Conservation (phyloP, 345 rosid genomes). For the Syzygium grande region DNA sequence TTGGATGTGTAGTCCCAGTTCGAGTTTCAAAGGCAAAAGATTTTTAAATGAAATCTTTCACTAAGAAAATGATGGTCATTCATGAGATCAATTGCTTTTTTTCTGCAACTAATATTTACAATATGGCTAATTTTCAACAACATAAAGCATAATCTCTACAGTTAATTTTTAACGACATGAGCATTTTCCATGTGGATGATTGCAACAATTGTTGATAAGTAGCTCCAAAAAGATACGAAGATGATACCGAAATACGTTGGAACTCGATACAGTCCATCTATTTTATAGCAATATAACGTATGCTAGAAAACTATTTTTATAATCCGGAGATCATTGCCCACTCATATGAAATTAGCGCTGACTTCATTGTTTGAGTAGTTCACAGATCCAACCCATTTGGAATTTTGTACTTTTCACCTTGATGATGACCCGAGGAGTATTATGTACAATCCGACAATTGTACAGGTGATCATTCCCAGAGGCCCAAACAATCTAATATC, state of each 20-base stretch:
- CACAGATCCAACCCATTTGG: no score
- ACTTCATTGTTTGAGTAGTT: no score
- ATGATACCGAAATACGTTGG: fast-evolving
- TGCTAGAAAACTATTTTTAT: background rate
- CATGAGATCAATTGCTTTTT: background rate
- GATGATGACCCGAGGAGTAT: no score
- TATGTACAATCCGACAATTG: no score
- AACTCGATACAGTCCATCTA: background rate
- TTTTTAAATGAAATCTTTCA: no score
- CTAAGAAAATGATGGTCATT: background rate
- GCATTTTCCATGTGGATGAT: background rate
- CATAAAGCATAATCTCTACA: background rate
- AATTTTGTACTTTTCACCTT: no score
- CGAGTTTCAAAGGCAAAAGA: no score
- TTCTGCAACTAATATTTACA: background rate
- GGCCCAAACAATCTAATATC: no score
- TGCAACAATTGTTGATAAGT: background rate
- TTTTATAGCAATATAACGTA: no score
- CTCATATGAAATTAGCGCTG: no score
- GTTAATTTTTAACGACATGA: no score
- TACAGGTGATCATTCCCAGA: no score
- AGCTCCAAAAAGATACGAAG: background rate
- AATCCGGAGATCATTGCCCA: background rate
- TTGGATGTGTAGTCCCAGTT: background rate
- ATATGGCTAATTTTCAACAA: background rate